Conservation (phyloP, 345 rosid species). For the Rhizophora apiculata region DNA sequence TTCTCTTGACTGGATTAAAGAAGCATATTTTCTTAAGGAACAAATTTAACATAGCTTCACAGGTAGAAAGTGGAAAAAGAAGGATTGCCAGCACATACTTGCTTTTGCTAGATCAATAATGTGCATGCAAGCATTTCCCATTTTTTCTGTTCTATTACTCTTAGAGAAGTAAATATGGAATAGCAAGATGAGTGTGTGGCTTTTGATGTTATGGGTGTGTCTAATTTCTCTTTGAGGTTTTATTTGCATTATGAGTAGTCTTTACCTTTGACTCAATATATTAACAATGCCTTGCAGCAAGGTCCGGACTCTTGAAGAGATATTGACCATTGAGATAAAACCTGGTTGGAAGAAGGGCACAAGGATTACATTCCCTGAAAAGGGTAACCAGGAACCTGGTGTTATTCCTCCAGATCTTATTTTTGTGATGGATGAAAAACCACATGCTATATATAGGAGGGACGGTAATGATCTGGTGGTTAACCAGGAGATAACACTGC, state of each 20-base stretch:
- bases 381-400: conserved; percentile 83
- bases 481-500: conserved; percentile 67
- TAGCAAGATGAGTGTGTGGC: no score
- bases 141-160: no score
- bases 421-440: conserved; percentile 81
- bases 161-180: no score
- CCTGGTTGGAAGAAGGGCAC: conserved; percentile 99
- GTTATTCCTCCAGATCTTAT: conserved; percentile 73
- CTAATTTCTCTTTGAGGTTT: not conserved
- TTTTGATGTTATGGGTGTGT: not conserved
- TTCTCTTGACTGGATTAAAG: no score
- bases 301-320: conserved; percentile 58
- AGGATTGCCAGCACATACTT: no score
- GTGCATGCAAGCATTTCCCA: no score
- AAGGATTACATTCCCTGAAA: conserved; percentile 82
- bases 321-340: conserved; percentile 76
- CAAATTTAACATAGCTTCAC: no score
- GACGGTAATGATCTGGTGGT: conserved; percentile 78
- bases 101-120: no score
- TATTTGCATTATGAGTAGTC: not conserved
- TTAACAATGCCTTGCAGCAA: conserved; percentile 47
- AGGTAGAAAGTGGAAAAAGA: no score
- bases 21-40: no score
- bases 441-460: conserved; percentile 71
- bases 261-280: conserved; percentile 12